Conservation (phyloP, 2,329 filamentous ascomycete genomes). For the Claviceps digitariae region DNA sequence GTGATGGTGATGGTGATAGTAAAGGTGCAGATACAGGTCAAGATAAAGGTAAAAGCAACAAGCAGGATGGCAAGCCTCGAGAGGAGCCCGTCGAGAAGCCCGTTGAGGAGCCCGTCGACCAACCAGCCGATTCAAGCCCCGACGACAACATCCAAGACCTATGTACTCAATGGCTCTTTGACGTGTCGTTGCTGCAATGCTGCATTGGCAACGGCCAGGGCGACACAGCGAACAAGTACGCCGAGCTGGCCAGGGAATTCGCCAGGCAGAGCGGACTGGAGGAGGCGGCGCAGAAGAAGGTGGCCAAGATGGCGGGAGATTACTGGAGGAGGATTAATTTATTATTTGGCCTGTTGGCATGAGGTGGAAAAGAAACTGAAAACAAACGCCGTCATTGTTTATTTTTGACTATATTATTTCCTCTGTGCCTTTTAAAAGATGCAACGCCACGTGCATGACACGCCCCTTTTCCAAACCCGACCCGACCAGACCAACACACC, state of each 20-base stretch:
- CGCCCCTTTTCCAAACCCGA: no score
- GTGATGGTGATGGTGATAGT: no score
- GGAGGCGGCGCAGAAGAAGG: slow-evolving; percentile 33
- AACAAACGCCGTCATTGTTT: no score
- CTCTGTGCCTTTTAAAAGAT: no score
- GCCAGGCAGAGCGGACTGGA: slow-evolving; percentile 34
- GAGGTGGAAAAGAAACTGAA: no score
- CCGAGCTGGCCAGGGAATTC: slow-evolving; percentile 32
- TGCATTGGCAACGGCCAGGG: slow-evolving; percentile 24
- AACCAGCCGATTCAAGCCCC: background rate
- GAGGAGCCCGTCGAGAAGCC: background rate
- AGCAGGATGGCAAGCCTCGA: slow-evolving; percentile 1
- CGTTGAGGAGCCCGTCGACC: no score
- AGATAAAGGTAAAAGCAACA: no score
- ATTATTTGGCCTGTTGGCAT: slow-evolving; percentile 63
- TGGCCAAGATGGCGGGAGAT: slow-evolving; percentile 52
- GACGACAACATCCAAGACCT: slow-evolving; percentile 29
- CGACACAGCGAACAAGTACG: slow-evolving; percentile 18
- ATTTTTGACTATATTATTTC: no score
- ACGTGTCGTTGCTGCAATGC: slow-evolving; percentile 36
- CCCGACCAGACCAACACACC: no score
- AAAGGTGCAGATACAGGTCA: no score
- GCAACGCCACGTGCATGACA: no score
- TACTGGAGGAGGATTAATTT: slow-evolving; percentile 77
- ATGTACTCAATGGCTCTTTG: slow-evolving; percentile 47